Evolutionary conservation across 2,329 filamentous ascomycete species (phyloP), one percentile per base, ranked within the genome.

Genomic region (Aspergillus sojae): DNA sequence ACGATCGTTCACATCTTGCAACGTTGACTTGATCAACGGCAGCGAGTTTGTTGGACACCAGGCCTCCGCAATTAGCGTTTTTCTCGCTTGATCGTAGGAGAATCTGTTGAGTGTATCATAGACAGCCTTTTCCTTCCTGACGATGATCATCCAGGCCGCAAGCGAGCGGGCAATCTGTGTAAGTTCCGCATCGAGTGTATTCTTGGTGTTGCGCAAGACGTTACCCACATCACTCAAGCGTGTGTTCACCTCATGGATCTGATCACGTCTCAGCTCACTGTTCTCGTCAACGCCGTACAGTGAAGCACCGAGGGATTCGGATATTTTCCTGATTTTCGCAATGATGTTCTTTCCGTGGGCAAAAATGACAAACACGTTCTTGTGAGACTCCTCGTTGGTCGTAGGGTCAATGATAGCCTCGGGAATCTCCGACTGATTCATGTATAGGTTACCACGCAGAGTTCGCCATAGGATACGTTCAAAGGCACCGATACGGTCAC

Each of bases 291-390:
- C 95, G 70, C 89, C 93, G 85, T 99, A 99, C 65, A 98, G 87
- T 75, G 97, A 93, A 61, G 96, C 95, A 65, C 94, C 92, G 80
- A 99, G 90, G 10, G 94, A 97, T 82, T 99, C 95, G 1, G 94
- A 98, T 65, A 99, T 98, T 86, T 97, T 98, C 75, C 95, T 89
- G 76, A 99, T 98, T 88, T 99, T 99, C 75, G 94, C 92, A 72
- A 99, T 89, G 71, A 99, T 97, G 80, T 98, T 94, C 81, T 97
- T 97, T 76, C 95, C 95, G 75, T 99, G 95, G 14, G 95, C 95
- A 73, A 99, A 99, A 79, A 99, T 99, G 75, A 99, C 94, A 75
- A 99, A 99, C 61, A 99, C 95, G 72, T 97, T 99, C 88, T 99
- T 99, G 83, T 91, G 89, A 71, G 96, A 86, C 68, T 92, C 85